Conservation (phyloP, 768 basidiomycete species). For the Boletus pseudo-olivaceus region DNA sequence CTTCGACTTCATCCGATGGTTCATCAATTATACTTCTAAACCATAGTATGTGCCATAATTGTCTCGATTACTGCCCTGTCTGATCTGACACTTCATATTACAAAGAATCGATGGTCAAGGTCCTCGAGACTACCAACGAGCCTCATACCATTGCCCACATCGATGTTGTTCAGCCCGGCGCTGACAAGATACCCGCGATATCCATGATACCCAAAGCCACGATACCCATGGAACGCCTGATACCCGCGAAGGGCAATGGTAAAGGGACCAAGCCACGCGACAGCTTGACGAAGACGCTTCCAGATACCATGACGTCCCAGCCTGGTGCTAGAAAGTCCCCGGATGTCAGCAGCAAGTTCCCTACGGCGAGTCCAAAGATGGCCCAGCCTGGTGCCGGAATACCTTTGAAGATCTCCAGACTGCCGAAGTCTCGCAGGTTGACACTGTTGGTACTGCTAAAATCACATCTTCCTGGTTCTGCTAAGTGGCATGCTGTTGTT, state of each 20-base stretch:
- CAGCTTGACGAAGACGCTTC: not conserved
- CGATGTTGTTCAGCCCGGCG: constrained; percentile 1
- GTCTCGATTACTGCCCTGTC: not conserved
- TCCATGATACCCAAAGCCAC: not conserved
- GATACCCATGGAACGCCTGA: not conserved
- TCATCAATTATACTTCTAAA: not conserved
- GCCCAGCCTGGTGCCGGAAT: no score
- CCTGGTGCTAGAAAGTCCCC: not conserved
- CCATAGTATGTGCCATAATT: constrained; percentile 1
- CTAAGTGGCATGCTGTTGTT: no score
- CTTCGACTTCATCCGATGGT: not conserved
- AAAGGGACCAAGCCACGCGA: constrained; percentile 11
- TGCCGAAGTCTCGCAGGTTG: no score
- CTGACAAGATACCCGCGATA: constrained; percentile 3
- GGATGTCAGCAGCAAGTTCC: not conserved
- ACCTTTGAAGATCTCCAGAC: no score
- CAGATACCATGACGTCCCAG: not conserved
- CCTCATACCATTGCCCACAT: not conserved
- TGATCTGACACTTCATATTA: no score
- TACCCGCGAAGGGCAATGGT: not conserved
- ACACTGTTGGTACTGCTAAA: no score
- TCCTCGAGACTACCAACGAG: not conserved
- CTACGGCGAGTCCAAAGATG: not conserved
- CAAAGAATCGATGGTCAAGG: not conserved
- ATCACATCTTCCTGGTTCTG: no score